Percentiles rank a stretch among this genome's conserved stretches.
Conservation (phyloP, 345 rosid species). For the Punica granatum region DNA sequence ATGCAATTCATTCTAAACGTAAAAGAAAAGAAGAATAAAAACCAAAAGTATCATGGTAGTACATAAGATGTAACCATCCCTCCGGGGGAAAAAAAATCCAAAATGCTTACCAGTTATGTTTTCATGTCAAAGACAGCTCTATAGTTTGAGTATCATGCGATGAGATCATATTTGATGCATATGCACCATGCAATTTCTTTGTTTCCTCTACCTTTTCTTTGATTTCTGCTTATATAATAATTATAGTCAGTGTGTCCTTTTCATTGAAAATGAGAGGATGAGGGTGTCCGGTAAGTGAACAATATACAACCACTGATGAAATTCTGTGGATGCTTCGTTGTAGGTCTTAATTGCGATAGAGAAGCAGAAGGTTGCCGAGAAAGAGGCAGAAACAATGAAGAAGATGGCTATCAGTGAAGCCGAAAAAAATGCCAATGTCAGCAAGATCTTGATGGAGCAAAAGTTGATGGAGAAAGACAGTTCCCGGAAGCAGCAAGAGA, state of each 20-base stretch:
- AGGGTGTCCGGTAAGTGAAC: neutral
- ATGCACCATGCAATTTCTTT: neutral
- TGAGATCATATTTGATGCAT: neutral
- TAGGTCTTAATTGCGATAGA: slow-evolving; percentile 84
- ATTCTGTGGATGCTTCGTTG: slow-evolving; percentile 1
- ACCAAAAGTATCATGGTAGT: neutral
- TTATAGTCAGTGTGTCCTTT: neutral
- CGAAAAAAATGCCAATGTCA: slow-evolving; percentile 71
- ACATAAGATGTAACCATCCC: neutral
- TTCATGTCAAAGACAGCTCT: neutral
- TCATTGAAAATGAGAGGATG: neutral
- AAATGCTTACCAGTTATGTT: neutral
- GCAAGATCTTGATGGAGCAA: slow-evolving; percentile 82
- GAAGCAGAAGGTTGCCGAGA: slow-evolving; percentile 79
- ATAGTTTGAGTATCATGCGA: neutral
- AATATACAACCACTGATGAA: neutral
- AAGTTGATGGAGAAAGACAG: slow-evolving; percentile 86
- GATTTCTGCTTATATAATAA: too few relatives aligned
- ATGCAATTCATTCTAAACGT: neutral
- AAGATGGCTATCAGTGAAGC: slow-evolving; percentile 95
- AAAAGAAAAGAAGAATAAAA: neutral
- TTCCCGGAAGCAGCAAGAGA: slow-evolving; percentile 65
- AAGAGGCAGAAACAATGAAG: slow-evolving; percentile 78
- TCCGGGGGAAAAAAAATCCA: too few relatives aligned
- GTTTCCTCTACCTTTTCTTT: neutral